Evolutionary conservation across 371 early-diverging fungal species (phyloP).

Genomic region (Globomyces sp.): DNA sequence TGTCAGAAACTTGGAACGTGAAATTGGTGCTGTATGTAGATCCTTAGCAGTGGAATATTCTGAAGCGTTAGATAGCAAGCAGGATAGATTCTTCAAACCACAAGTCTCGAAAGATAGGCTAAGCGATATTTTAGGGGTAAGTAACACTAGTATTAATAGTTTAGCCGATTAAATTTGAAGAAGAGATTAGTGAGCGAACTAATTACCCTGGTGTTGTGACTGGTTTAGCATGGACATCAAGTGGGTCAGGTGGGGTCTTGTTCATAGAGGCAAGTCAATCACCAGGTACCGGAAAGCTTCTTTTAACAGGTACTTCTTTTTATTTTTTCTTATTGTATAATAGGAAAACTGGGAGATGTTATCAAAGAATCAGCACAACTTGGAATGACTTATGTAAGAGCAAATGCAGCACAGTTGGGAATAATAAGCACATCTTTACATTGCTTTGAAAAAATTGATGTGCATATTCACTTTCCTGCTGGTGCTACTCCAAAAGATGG

Average conservation of each 20-base stretch:
- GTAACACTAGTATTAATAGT: constrained; percentile 18
- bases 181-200: constrained; percentile 62
- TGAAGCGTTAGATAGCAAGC: constrained; percentile 32
- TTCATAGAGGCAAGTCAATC: constrained; percentile 75
- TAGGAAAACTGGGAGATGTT: constrained; percentile 81
- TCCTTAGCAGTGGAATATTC: constrained; percentile 67
- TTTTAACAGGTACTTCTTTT: constrained; percentile 52
- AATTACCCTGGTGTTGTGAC: constrained; percentile 72
- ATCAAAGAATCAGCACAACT: constrained; percentile 85
- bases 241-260: constrained; percentile 75
- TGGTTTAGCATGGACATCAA: constrained; percentile 78
- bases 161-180: constrained; percentile 53
- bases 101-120: constrained; percentile 36
- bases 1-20: constrained; percentile 74
- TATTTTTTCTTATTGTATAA: not conserved
- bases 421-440: constrained; percentile 33
- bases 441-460: constrained; percentile 58
- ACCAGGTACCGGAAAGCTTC: constrained; percentile 70
- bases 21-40: constrained; percentile 73
- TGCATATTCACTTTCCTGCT: constrained; percentile 84
- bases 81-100: constrained; percentile 25
- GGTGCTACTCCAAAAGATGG: constrained; percentile 86
- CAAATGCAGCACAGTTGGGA: constrained; percentile 65
- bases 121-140: constrained; percentile 64
- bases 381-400: constrained; percentile 77